Evolutionary conservation across 352 stramenopile genomes (phyloP), one percentile per base, ranked within the genome.

Genomic region (Globisporangium nagaii): DNA sequence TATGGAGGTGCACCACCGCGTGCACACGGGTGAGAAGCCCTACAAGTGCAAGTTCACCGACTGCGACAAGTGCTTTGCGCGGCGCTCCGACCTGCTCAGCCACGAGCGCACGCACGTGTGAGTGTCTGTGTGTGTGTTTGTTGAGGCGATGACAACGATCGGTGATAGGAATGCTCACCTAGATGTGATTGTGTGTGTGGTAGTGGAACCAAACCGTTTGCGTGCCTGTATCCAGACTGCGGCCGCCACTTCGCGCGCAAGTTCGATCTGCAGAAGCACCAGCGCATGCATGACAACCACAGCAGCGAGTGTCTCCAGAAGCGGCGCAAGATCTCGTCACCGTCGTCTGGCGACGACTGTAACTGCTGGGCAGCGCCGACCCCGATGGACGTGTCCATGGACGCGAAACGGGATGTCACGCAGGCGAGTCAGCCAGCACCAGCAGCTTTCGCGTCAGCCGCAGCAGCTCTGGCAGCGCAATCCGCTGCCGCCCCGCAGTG

Each of bases 11-110:
- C 80, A 90, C 58, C 75, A 80, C 37, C 75, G 79, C 44, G 76
- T 89, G 17, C 80, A 90, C 58, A 90, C 75, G 20, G 80, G 78
- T 32, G 79, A 90, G 62, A 90, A 90, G 56, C 76, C 75, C n/a
- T 88, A 86, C 44, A 47, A 54, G 13, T 90, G 80, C 62, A 73
- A 72, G 41, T 73, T 76, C 37, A 40, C 66, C 13, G 53, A 69
- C 8, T 90, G 80, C 43, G 68, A 59, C 53, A 87, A 86, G 44
- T 65, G 63, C 30, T 90, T 90, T 24, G 80, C 78, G 8, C 74
- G 81, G 35, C 75, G 83, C 12, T 90, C 79, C 17, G 81, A 91
- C 46, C 60, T 91, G 41, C 66, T 85, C 39, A 88, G 72, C 49
- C 81, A 91, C 50, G 79, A 91, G 63, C 76, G 81, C 19, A 91